These are phyloP conservation scores for Leccinum rimulosum DNA, from an alignment of 768 basidiomycete genomes.

Conservation along the genomic window DNA sequence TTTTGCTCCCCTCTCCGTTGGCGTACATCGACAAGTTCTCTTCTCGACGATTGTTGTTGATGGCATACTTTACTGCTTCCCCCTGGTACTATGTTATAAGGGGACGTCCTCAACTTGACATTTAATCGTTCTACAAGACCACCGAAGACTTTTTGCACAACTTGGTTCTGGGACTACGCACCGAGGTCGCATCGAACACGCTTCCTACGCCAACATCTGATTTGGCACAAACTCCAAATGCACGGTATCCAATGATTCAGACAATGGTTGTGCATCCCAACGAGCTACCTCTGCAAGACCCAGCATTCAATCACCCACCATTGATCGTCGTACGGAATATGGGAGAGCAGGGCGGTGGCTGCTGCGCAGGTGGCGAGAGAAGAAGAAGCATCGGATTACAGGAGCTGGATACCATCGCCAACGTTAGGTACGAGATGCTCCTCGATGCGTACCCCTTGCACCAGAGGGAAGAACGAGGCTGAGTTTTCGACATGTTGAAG, in stretches of 20 bases:
- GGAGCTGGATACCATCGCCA: not conserved
- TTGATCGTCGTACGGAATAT: conserved; percentile 40
- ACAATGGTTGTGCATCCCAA: conserved; percentile 54
- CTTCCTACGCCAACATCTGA: conserved; percentile 34
- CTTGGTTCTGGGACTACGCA: conserved; percentile 16
- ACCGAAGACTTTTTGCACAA: conserved; percentile 36
- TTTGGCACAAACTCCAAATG: conserved; percentile 43
- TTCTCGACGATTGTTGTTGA: conserved; percentile 27
- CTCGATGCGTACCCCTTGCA: no score
- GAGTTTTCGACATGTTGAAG: conserved; percentile 12
- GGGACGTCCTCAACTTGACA: conserved; percentile 33
- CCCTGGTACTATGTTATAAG: conserved; percentile 32
- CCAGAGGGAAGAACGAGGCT: no score
- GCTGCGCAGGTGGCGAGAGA: conserved; percentile 20
- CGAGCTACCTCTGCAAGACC: conserved; percentile 48
- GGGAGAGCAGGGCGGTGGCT: conserved; percentile 21
- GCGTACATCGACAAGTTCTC: conserved; percentile 25
- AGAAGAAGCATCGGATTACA: conserved; percentile 24
- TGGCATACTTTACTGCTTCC: conserved; percentile 27
- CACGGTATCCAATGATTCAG: conserved; percentile 57
- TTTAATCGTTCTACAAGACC: conserved; percentile 30
- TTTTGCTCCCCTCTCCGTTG: conserved; percentile 54
- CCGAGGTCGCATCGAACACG: conserved; percentile 23
- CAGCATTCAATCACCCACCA: conserved; percentile 48
- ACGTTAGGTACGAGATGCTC: no score